A percentile compares a stretch with the other conserved stretches of the same genome.
These are phyloP conservation scores for Xylariaceae sp. DNA, from an alignment of 2,329 filamentous ascomycete genomes.

Conservation along the genomic window DNA sequence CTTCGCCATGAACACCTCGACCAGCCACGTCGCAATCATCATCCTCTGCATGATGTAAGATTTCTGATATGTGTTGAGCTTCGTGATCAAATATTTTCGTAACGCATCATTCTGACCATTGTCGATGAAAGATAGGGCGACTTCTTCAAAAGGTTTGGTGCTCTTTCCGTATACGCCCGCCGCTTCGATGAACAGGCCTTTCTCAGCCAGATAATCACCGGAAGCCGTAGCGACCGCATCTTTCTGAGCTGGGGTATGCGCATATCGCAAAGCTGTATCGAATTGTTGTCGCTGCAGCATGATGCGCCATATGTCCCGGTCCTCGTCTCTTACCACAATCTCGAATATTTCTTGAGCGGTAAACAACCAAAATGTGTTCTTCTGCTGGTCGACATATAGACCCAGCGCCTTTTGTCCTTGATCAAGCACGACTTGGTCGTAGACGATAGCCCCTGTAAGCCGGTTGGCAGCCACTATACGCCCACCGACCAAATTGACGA, in stretches of 20 bases:
- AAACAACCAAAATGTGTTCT: conserved; percentile 97
- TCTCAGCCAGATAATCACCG: conserved; percentile 80
- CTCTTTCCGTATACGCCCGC: conserved; percentile 90
- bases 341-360: conserved; percentile 90
- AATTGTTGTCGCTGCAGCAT: conserved; percentile 86
- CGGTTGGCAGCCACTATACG: conserved; percentile 83
- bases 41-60: conserved; percentile 84
- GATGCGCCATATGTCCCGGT: conserved; percentile 90
- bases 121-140: conserved; percentile 87
- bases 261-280: conserved; percentile 82
- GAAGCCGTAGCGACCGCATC: conserved; percentile 90
- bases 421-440: conserved; percentile 83
- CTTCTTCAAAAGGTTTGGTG: conserved; percentile 95
- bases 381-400: conserved; percentile 83
- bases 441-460: conserved; percentile 79
- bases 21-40: conserved; percentile 93
- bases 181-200: conserved; percentile 80
- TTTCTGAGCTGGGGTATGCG: conserved; percentile 75
- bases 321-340: conserved; percentile 85
- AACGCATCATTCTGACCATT: conserved; percentile 86
- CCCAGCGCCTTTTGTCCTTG: conserved; percentile 77
- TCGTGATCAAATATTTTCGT: conserved; percentile 83
- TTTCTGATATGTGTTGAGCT: conserved; percentile 79
- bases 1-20: conserved; percentile 97
- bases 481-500: conserved; percentile 78